These are phyloP conservation scores for Eucalyptus pauciflora DNA, from an alignment of 345 rosid species.

Conservation along the genomic window DNA sequence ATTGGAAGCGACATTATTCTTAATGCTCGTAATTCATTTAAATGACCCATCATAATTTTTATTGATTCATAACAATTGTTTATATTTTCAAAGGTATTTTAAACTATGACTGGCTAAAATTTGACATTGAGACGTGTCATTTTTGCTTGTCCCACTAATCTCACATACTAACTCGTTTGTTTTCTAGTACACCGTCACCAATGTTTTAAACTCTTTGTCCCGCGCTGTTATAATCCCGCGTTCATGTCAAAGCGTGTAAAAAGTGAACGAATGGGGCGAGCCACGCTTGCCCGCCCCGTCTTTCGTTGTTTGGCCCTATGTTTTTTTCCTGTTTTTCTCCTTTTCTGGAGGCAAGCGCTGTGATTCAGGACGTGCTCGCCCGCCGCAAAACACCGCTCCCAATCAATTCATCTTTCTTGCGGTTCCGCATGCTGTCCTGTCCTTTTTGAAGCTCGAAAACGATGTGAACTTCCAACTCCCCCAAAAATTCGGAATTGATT, in stretches of 20 bases:
- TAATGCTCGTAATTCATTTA: background rate
- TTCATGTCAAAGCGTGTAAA: background rate
- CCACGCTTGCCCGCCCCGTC: background rate
- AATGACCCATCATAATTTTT: background rate
- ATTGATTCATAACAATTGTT: background rate
- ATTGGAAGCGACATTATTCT: fast-evolving
- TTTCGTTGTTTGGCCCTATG: background rate
- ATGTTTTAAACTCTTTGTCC: background rate
- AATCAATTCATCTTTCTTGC: background rate
- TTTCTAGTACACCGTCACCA: background rate
- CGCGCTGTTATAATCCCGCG: background rate
- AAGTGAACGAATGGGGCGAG: background rate
- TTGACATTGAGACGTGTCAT: background rate
- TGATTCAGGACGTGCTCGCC: background rate
- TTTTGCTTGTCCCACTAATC: background rate
- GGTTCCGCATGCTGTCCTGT: background rate
- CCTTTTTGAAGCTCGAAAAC: background rate
- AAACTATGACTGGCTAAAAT: background rate
- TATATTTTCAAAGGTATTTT: background rate
- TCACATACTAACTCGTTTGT: background rate
- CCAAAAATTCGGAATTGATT: too few relatives aligned
- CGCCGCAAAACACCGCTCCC: background rate
- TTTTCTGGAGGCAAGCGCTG: background rate
- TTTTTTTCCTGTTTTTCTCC: background rate
- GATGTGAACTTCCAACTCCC: background rate